These are phyloP conservation scores for Trametes cingulata DNA, from an alignment of 768 basidiomycete genomes.

Conservation along the genomic window DNA sequence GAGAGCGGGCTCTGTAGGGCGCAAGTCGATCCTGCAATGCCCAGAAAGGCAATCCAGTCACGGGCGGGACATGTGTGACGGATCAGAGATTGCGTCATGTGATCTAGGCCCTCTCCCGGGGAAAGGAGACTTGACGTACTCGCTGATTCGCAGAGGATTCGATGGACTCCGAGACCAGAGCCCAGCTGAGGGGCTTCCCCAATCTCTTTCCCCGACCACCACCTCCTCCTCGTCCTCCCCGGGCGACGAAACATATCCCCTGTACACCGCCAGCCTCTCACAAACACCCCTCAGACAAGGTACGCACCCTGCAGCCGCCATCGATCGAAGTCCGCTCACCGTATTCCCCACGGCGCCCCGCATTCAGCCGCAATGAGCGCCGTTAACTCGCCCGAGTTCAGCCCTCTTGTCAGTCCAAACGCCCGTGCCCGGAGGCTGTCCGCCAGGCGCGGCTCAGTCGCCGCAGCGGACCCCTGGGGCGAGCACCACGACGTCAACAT, in stretches of 20 bases:
- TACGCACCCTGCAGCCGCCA: background rate
- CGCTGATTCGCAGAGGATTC: conserved; percentile 15
- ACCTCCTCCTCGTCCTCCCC: background rate
- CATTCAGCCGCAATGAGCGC: conserved; percentile 20
- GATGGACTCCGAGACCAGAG: conserved; percentile 11
- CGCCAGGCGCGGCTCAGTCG: conserved; percentile 64
- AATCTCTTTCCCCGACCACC: conserved; percentile 13
- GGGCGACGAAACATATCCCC: background rate
- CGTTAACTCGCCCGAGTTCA: conserved; percentile 23
- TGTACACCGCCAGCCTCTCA: background rate
- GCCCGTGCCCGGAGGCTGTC: conserved; percentile 41
- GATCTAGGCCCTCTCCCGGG: conserved; percentile 13
- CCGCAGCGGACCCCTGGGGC: conserved; percentile 70
- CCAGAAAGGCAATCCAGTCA: conserved; percentile 8
- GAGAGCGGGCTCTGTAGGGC: background rate
- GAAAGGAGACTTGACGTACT: conserved; percentile 25
- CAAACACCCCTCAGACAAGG: background rate
- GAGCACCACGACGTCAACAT: conserved; percentile 52
- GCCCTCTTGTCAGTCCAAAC: conserved; percentile 25
- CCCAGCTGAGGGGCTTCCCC: background rate
- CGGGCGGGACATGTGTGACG: conserved; percentile 7
- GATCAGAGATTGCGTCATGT: conserved; percentile 17
- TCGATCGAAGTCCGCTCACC: conserved; percentile 15
- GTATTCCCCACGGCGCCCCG: conserved; percentile 8
- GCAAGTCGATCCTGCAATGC: conserved; percentile 2